These are phyloP conservation scores for Epichloe scottii DNA, from an alignment of 2,329 filamentous ascomycete species.

Conservation along the genomic window DNA sequence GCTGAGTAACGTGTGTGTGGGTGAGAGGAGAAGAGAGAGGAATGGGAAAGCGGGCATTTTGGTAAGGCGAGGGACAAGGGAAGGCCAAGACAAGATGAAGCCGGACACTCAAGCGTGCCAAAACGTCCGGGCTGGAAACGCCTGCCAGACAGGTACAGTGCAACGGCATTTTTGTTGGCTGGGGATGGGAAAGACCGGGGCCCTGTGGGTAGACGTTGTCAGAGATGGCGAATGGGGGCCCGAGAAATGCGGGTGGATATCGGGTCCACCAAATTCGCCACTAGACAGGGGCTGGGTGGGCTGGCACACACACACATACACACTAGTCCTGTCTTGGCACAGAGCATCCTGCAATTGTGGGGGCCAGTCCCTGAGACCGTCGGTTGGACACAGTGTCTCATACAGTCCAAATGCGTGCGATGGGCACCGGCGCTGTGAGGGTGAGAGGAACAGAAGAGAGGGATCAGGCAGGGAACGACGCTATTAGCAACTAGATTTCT, in stretches of 20 bases:
- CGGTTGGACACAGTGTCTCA: constrained; percentile 1
- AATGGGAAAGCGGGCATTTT: constrained; percentile 4
- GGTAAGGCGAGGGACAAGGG: constrained; percentile 1
- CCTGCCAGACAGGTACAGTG: neutral
- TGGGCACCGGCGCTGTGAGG: neutral
- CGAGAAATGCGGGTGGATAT: constrained; percentile 1
- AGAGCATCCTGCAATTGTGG: constrained; percentile 15
- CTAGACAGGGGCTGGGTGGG: constrained; percentile 20
- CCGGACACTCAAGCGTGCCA: neutral
- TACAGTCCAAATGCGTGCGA: neutral
- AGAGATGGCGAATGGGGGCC: constrained; percentile 19
- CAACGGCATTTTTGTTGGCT: constrained; percentile 20
- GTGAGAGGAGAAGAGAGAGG: constrained; percentile 1
- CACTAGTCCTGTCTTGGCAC: constrained; percentile 8
- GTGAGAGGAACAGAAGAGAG: neutral
- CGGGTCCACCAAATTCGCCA: constrained; percentile 16
- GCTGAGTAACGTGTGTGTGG: neutral
- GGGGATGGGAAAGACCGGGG: constrained; percentile 10
- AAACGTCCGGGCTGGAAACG: neutral
- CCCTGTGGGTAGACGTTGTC: constrained; percentile 2
- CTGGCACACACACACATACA: constrained; percentile 8
- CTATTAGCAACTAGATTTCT: neutral
- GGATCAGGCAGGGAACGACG: neutral
- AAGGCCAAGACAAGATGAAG: neutral
- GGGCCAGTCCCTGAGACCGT: constrained; percentile 7